These are phyloP conservation scores for Saturnispora sanitii DNA, from an alignment of 805 yeast species.

Conservation along the genomic window DNA sequence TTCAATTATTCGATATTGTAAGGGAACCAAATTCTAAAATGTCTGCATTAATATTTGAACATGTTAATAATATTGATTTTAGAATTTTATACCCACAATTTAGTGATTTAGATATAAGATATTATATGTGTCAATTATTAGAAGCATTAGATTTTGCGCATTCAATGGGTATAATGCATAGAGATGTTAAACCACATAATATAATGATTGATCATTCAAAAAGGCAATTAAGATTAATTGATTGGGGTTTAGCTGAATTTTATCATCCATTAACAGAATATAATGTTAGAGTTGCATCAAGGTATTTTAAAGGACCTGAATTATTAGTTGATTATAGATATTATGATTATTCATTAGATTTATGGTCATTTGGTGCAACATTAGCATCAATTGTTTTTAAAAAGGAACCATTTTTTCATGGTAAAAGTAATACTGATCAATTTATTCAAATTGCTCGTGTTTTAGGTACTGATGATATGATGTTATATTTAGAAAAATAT, in stretches of 20 bases:
- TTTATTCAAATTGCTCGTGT: constrained; percentile 82
- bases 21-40: constrained; percentile 71
- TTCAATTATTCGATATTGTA: constrained; percentile 70
- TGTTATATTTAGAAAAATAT: constrained; percentile 60
- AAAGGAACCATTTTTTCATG: constrained; percentile 88
- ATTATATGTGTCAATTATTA: constrained; percentile 70
- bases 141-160: constrained; percentile 84
- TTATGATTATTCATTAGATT: constrained; percentile 84
- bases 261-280: constrained; percentile 84
- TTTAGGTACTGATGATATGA: constrained; percentile 74
- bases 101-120: constrained; percentile 65
- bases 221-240: constrained; percentile 67
- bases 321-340: constrained; percentile 73
- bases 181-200: constrained; percentile 94
- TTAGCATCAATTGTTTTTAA: constrained; percentile 83
- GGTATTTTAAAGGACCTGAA: constrained; percentile 93
- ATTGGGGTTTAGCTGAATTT: constrained; percentile 95
- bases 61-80: constrained; percentile 75
- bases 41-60: constrained; percentile 82
- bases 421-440: constrained; percentile 85
- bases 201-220: constrained; percentile 84
- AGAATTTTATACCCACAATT: constrained; percentile 73
- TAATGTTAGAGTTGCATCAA: constrained; percentile 87
- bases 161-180: constrained; percentile 91
- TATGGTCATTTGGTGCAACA: constrained; percentile 94